Evolutionary conservation across 768 basidiomycete species (phyloP).

Genomic region (Termitomyces sp.): DNA sequence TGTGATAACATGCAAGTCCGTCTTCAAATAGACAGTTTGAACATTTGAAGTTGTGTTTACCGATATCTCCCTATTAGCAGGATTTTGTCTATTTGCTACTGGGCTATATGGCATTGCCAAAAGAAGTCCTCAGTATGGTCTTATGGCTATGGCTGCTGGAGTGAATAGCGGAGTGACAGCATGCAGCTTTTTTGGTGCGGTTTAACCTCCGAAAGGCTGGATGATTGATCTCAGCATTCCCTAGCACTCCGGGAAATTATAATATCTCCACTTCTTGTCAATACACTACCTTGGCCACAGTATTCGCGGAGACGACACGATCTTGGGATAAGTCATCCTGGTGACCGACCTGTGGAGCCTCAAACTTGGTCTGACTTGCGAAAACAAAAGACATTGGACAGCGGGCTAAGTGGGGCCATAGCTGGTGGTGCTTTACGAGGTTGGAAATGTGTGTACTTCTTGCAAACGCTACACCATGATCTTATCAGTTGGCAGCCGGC

Average conservation of each 20-base stretch:
- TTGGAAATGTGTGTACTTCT: conserved; percentile 44
- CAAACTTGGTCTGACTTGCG: conserved; percentile 51
- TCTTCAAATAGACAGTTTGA: conserved; percentile 26
- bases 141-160: conserved; percentile 54
- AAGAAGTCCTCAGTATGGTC: conserved; percentile 38
- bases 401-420: conserved; percentile 63
- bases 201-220: background rate
- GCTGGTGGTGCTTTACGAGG: conserved; percentile 57
- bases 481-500: conserved; percentile 44
- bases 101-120: conserved; percentile 40
- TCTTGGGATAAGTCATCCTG: conserved; percentile 14
- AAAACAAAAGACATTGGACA: conserved; percentile 59
- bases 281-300: conserved; percentile 37
- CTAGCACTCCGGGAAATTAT: conserved; percentile 72
- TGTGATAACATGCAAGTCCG: conserved; percentile 76
- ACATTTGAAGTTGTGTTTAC: conserved; percentile 21
- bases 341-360: conserved; percentile 2
- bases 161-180: conserved; percentile 70
- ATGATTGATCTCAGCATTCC: background rate
- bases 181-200: conserved; percentile 74
- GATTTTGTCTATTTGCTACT: conserved; percentile 45
- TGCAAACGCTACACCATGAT: background rate
- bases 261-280: conserved; percentile 57
- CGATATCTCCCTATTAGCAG: conserved; percentile 34
- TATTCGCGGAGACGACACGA: conserved; percentile 38